Percentiles rank a stretch among this genome's conserved stretches.
Conservation (phyloP, 148 eudicot genomes). For the Pouteria glomerata region DNA sequence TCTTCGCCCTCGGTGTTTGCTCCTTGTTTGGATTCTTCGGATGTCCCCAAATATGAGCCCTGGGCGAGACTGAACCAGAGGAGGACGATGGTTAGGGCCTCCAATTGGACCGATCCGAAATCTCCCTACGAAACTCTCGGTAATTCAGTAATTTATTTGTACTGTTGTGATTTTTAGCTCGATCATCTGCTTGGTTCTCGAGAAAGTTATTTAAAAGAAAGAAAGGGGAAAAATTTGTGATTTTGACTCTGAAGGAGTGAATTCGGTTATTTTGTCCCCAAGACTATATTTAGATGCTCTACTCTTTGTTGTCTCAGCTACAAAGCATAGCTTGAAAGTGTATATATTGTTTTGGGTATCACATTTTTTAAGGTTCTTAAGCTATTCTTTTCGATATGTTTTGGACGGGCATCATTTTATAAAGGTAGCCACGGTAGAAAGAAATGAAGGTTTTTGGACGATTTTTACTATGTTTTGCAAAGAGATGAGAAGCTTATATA, state of each 20-base stretch:
- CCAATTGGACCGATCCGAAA: constrained; percentile 63
- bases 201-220: neutral
- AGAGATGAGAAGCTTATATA: neutral
- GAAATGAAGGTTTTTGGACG: neutral
- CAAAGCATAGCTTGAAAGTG: neutral
- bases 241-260: neutral
- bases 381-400: neutral
- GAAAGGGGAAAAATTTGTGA: neutral
- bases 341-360: neutral
- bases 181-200: neutral
- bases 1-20: constrained; percentile 14
- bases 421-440: neutral
- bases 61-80: constrained; percentile 43
- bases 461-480: neutral
- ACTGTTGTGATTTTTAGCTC: constrained; percentile 3
- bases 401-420: neutral
- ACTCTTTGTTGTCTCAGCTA: neutral
- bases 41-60: constrained; percentile 3
- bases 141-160: constrained; percentile 11
- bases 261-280: neutral
- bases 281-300: neutral
- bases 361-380: neutral
- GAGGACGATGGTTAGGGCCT: constrained; percentile 51
- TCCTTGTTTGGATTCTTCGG: constrained; percentile 18
- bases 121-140: constrained; percentile 92